Percentiles rank a stretch among this genome's conserved stretches.
phyloP scores from a whole-genome alignment of 257 asterid genomes.

The Paulownia fortunei region DNA sequence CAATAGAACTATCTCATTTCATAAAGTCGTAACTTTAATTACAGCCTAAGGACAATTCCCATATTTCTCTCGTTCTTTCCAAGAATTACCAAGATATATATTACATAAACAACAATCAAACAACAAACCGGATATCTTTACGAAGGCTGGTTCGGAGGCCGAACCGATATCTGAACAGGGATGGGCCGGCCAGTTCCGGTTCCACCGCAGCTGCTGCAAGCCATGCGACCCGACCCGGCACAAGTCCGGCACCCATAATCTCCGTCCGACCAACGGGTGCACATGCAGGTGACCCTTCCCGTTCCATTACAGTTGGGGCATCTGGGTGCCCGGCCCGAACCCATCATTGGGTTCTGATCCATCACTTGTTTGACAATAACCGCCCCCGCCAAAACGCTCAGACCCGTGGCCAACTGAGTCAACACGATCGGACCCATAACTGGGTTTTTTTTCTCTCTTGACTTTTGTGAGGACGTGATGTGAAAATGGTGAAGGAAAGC shows the following conservation, averaged over 20 bases:
- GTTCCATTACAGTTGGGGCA: slow-evolving; percentile 89
- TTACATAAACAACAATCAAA: slow-evolving; percentile 1
- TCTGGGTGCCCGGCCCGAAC: slow-evolving; percentile 70
- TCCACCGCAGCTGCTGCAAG: slow-evolving; percentile 89
- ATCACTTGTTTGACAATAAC: slow-evolving; percentile 68
- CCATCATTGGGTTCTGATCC: slow-evolving; percentile 72
- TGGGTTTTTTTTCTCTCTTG: not conserved
- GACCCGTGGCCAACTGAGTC: slow-evolving; percentile 63
- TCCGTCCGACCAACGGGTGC: slow-evolving; percentile 95
- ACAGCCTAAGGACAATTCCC: slow-evolving; percentile 41
- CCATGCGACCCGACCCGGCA: slow-evolving; percentile 92
- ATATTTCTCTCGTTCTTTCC: slow-evolving; percentile 30
- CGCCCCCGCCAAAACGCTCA: slow-evolving; percentile 64
- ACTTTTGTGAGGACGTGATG: not conserved
- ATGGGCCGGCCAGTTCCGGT: slow-evolving; percentile 89
- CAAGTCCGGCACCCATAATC: slow-evolving; percentile 92
- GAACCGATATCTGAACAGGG: slow-evolving; percentile 79
- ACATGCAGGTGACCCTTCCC: slow-evolving; percentile 82
- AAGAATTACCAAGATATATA: slow-evolving; percentile 28
- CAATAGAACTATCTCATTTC: slow-evolving; percentile 33
- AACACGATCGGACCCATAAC: slow-evolving; percentile 74
- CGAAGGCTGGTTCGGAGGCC: slow-evolving; percentile 57
- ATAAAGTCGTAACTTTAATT: slow-evolving; percentile 34
- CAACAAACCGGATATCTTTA: slow-evolving; percentile 43
- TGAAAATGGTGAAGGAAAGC: not conserved